Evolutionary conservation across 257 asterid species (phyloP).

Genomic region (Nemophila menziesii): DNA sequence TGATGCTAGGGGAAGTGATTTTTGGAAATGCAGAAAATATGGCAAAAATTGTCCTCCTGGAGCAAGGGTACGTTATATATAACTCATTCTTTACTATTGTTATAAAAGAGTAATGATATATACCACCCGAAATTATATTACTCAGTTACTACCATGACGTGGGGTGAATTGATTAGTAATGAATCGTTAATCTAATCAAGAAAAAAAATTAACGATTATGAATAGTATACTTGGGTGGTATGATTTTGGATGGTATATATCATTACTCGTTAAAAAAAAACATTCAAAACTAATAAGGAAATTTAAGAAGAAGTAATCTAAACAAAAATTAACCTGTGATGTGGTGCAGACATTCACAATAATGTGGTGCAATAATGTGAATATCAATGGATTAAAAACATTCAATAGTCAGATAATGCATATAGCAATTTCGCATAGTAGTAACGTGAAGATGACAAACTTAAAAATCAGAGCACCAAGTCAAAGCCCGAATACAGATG

Average conservation of each 20-base stretch:
- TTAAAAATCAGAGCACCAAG: conserved; percentile 42
- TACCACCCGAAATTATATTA: too few relatives aligned
- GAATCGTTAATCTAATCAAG: too few relatives aligned
- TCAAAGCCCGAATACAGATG: conserved; percentile 76
- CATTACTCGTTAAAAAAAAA: too few relatives aligned
- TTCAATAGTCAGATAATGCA: conserved; percentile 45
- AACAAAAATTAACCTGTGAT: too few relatives aligned
- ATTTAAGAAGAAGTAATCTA: too few relatives aligned
- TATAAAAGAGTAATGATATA: too few relatives aligned
- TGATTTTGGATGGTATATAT: too few relatives aligned
- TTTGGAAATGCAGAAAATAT: conserved; percentile 45
- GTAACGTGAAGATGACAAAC: conserved; percentile 30
- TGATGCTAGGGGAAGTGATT: conserved; percentile 51
- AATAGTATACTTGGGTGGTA: too few relatives aligned
- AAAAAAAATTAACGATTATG: too few relatives aligned
- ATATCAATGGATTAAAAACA: conserved; percentile 33
- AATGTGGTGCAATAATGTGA: conserved; percentile 46
- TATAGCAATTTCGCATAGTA: conserved; percentile 30
- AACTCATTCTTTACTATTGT: not conserved
- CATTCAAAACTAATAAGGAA: too few relatives aligned
- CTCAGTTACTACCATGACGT: too few relatives aligned
- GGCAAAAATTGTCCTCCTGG: conserved; percentile 40
- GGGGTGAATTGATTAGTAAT: too few relatives aligned
- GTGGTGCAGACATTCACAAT: conserved; percentile 44
- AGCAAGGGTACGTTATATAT: conserved; percentile 35